Percentiles rank a stretch among this genome's conserved stretches.
Conservation (phyloP, 495 filamentous ascomycete species). For the Immersiella caudata region DNA sequence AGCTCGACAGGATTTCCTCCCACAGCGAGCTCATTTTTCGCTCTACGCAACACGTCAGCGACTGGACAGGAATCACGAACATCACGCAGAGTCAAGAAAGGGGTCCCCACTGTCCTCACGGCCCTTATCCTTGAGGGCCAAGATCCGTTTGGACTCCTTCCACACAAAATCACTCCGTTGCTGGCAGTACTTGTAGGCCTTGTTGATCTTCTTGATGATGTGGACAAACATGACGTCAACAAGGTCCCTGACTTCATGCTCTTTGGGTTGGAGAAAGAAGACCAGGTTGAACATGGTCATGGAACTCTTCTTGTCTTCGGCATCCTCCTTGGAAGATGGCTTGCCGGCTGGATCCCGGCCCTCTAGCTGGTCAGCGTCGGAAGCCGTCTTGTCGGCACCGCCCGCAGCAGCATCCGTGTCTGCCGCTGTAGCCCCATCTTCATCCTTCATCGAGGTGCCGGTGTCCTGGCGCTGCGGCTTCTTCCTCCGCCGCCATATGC, state of each 20-base stretch:
- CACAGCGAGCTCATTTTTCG: slow-evolving; percentile 60
- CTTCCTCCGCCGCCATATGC: slow-evolving; percentile 81
- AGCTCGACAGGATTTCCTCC: slow-evolving; percentile 70
- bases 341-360: slow-evolving; percentile 42
- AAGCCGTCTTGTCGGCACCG: slow-evolving; percentile 17
- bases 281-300: slow-evolving; percentile 99
- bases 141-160: slow-evolving; percentile 78
- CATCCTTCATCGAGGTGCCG: slow-evolving; percentile 33
- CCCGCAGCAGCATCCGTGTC: slow-evolving; percentile 25
- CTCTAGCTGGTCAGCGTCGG: slow-evolving; percentile 40
- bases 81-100: background rate
- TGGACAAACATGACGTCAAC: slow-evolving; percentile 82
- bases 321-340: slow-evolving; percentile 45
- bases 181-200: slow-evolving; percentile 89
- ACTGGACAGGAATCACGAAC: background rate
- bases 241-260: slow-evolving; percentile 72
- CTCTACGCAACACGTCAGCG: slow-evolving; percentile 39
- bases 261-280: slow-evolving; percentile 81
- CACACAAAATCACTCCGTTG: slow-evolving; percentile 84
- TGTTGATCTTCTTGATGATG: slow-evolving; percentile 85
- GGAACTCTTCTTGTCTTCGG: slow-evolving; percentile 57
- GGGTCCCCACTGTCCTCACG: slow-evolving; percentile 66
- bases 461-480: slow-evolving; percentile 42
- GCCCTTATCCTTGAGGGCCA: slow-evolving; percentile 75
- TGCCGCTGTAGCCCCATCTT: slow-evolving; percentile 26